These are phyloP conservation scores for Pseudogymnoascus verrucosus DNA, from an alignment of 2,329 filamentous ascomycete genomes.

Conservation along the genomic window DNA sequence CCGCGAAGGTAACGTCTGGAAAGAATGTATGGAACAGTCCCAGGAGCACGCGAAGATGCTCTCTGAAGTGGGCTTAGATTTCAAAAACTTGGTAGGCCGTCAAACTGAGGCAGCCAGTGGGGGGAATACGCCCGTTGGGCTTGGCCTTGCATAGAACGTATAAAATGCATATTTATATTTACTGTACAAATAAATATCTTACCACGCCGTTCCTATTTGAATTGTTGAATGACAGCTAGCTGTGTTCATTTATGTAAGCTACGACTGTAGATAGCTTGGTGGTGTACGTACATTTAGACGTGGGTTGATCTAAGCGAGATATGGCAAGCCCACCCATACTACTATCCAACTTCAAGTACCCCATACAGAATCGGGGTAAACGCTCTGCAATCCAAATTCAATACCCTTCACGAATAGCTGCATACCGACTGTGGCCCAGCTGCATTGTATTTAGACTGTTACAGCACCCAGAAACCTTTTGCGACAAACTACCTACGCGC, in stretches of 20 bases:
- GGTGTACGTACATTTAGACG: conserved; percentile 8
- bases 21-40: conserved; percentile 73
- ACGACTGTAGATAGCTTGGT: neutral
- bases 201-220: neutral
- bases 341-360: conserved; percentile 9
- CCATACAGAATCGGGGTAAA: conserved; percentile 6
- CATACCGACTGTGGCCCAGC: neutral
- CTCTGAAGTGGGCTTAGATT: conserved; percentile 81
- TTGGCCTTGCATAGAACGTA: neutral
- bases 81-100: conserved; percentile 66
- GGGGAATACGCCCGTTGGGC: neutral
- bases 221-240: neutral
- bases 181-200: neutral
- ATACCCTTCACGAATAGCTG: conserved; percentile 5
- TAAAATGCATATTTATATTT: neutral
- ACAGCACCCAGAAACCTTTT: neutral
- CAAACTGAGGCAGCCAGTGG: neutral
- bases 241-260: neutral
- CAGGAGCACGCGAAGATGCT: conserved; percentile 73
- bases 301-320: conserved; percentile 9
- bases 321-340: conserved; percentile 8
- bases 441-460: neutral
- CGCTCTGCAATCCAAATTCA: conserved; percentile 2
- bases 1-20: conserved; percentile 66
- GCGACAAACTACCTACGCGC: conserved; percentile 1